phyloP scores from a whole-genome alignment of 176 grass and related monocot genomes.

The Phoenix dactylifera region DNA sequence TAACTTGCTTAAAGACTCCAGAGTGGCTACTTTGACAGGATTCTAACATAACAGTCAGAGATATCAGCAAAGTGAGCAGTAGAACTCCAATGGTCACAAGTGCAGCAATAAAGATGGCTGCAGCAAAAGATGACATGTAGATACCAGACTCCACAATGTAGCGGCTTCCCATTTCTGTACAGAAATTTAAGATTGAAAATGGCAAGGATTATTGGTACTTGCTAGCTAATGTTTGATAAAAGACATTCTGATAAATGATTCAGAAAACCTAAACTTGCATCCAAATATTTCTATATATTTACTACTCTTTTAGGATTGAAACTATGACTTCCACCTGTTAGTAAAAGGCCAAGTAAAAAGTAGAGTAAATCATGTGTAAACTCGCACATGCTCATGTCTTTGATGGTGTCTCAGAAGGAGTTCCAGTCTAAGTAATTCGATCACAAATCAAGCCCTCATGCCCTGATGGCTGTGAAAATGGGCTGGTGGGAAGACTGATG shows the following conservation, averaged over 20 bases:
- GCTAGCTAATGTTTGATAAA: background rate
- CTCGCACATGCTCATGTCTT: no score
- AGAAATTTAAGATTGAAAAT: background rate
- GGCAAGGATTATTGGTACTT: background rate
- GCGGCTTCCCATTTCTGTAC: conserved; percentile 2
- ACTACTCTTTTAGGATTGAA: no score
- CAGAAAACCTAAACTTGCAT: background rate
- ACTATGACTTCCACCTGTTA: no score
- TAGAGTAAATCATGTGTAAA: no score
- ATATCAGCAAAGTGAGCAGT: background rate
- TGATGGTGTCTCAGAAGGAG: no score
- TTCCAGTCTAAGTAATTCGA: no score
- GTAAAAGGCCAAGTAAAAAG: no score
- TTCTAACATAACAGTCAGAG: conserved; percentile 11
- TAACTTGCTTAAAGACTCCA: background rate
- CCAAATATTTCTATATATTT: no score
- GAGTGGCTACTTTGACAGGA: background rate
- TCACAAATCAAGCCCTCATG: no score
- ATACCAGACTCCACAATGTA: conserved; percentile 8
- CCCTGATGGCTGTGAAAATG: no score
- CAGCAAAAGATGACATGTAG: conserved; percentile 7
- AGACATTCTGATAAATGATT: background rate
- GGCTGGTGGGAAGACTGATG: no score
- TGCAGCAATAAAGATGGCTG: conserved; percentile 5
- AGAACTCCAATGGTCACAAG: conserved; percentile 6